Conservation (phyloP, 1,139 yeast genomes). For the Yamadazyma atlantica region DNA sequence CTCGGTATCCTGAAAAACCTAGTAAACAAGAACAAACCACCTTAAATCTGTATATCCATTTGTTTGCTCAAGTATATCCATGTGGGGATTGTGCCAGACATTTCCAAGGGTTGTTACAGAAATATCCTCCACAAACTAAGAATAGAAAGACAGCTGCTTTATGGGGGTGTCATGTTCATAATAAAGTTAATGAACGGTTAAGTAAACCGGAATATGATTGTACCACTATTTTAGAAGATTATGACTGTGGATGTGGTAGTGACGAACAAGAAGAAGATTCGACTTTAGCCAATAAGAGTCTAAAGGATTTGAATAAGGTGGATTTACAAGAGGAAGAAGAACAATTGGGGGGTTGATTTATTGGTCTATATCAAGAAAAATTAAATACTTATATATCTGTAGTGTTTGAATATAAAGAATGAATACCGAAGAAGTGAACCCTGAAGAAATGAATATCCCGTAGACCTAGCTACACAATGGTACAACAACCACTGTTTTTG, state of each 20-base stretch:
- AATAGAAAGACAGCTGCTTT: slow-evolving; percentile 80
- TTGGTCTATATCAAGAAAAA: no score
- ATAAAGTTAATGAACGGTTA: slow-evolving; percentile 73
- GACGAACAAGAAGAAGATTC: slow-evolving; percentile 52
- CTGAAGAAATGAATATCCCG: no score
- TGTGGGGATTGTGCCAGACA: slow-evolving; percentile 97
- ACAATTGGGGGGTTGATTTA: slow-evolving; percentile 43
- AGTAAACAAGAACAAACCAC: slow-evolving; percentile 60
- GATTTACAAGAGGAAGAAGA: slow-evolving; percentile 42
- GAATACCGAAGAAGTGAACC: no score
- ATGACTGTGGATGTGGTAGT: slow-evolving; percentile 93
- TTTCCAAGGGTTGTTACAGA: slow-evolving; percentile 63
- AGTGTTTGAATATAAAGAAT: neutral
- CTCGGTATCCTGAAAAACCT: slow-evolving; percentile 88
- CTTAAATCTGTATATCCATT: slow-evolving; percentile 49
- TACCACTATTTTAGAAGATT: slow-evolving; percentile 76
- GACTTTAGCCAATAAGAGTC: slow-evolving; percentile 37
- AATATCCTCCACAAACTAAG: slow-evolving; percentile 83
- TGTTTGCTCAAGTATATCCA: slow-evolving; percentile 81
- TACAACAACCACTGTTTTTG: slow-evolving; percentile 40
- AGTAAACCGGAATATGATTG: slow-evolving; percentile 80
- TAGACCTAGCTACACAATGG: slow-evolving; percentile 20
- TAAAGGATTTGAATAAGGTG: slow-evolving; percentile 42
- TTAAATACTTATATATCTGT: slow-evolving; percentile 2
- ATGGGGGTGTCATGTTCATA: slow-evolving; percentile 98